A percentile compares a stretch with the other conserved stretches of the same genome.
These are phyloP conservation scores for Euphorbia celastroides DNA, from an alignment of 441 rosid genomes.

Conservation along the genomic window DNA sequence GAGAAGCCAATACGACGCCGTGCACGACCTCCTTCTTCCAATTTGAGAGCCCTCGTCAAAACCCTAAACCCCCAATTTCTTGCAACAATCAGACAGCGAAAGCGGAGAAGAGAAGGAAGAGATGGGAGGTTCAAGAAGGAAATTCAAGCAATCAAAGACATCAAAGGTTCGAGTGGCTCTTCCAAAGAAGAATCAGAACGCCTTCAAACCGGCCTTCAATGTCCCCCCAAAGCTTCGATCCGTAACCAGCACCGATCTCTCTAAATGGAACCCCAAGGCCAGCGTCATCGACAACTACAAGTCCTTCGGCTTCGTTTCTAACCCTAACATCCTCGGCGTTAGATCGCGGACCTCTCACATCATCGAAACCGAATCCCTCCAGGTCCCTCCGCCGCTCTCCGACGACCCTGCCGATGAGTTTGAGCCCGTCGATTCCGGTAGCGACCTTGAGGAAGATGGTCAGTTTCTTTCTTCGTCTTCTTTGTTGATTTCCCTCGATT, in stretches of 20 bases:
- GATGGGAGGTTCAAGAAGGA: constrained; percentile 82
- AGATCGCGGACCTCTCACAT: constrained; percentile 63
- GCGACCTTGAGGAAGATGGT: constrained; percentile 98
- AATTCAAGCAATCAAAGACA: constrained; percentile 62
- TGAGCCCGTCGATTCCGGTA: constrained; percentile 58
- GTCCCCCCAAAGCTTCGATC: constrained; percentile 80
- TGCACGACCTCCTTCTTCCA: not conserved
- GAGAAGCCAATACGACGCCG: not conserved
- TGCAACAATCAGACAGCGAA: no score
- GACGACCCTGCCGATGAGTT: constrained; percentile 43
- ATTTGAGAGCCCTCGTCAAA: not conserved
- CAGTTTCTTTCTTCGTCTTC: not conserved
- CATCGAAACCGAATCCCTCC: constrained; percentile 61
- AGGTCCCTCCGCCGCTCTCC: constrained; percentile 44
- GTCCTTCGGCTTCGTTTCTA: constrained; percentile 79
- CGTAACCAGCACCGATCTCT: constrained; percentile 39
- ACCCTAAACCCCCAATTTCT: constrained; percentile 5
- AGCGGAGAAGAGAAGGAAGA: not conserved
- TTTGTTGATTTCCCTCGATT: not conserved
- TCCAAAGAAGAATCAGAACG: constrained; percentile 56
- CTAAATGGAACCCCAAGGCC: constrained; percentile 77
- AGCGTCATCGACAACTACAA: constrained; percentile 81
- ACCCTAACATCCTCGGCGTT: constrained; percentile 75
- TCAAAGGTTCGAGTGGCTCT: constrained; percentile 72
- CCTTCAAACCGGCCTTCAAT: constrained; percentile 62